Percentiles rank a stretch among this genome's conserved stretches.
Evolutionary conservation across 768 basidiomycete genomes (phyloP).

Genomic region (Lanmaoa rubissima): DNA sequence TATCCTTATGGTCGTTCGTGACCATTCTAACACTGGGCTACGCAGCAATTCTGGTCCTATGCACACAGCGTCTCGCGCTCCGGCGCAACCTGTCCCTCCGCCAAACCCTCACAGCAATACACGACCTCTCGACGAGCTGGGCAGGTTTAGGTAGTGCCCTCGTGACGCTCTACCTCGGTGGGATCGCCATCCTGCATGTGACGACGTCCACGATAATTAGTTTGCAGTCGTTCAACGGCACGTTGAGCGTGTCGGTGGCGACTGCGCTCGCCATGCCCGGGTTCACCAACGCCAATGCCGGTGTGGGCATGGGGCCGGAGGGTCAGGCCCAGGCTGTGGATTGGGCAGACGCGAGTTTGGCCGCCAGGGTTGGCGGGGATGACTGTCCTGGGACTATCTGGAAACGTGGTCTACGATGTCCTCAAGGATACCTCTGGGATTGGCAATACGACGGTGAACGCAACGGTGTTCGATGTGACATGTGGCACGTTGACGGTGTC

Average conservation of each 20-base stretch:
- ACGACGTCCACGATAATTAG: constrained; percentile 3
- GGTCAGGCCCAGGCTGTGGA: background rate
- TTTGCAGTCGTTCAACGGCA: constrained; percentile 11
- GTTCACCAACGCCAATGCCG: background rate
- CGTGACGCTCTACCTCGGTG: constrained; percentile 5
- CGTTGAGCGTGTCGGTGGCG: background rate
- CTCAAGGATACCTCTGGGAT: background rate
- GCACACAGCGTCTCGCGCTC: background rate
- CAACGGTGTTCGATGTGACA: background rate
- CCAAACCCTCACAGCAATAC: background rate
- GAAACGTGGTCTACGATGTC: background rate
- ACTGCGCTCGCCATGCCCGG: background rate
- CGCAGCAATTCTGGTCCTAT: background rate
- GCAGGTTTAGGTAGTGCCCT: background rate
- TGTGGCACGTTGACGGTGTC: background rate
- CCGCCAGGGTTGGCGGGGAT: background rate
- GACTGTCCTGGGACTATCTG: background rate
- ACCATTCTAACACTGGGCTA: background rate
- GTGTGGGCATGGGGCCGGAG: background rate
- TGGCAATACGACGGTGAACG: background rate
- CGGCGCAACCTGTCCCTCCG: background rate
- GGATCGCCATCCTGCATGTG: constrained; percentile 14
- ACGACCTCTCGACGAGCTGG: background rate
- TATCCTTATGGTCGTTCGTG: background rate
- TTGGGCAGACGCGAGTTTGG: background rate